phyloP scores from a whole-genome alignment of 352 stramenopile genomes.

The Blastocystis sp. region DNA sequence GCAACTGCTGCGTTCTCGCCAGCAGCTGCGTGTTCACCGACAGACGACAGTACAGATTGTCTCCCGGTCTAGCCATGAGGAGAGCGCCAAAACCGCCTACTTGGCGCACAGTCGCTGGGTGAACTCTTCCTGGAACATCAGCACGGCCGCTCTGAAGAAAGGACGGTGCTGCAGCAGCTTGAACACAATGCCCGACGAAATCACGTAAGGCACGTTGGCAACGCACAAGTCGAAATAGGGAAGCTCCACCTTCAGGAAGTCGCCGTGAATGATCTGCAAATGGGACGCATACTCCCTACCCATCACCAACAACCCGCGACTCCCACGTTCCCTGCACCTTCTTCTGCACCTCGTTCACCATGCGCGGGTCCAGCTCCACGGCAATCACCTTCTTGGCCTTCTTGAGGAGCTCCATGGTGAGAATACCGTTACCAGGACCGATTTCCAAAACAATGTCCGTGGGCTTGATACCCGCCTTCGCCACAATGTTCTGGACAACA shows the following conservation, averaged over 20 bases:
- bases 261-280: slow-evolving; percentile 96
- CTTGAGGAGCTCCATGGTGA: slow-evolving; percentile 97
- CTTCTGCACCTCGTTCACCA: slow-evolving; percentile 98
- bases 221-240: slow-evolving; percentile 99
- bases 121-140: slow-evolving; percentile 99
- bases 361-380: slow-evolving; percentile 96
- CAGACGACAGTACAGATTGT: slow-evolving; percentile 95
- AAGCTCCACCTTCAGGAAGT: slow-evolving; percentile 97
- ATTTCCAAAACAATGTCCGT: slow-evolving; percentile 96
- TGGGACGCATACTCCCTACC: slow-evolving; percentile 86
- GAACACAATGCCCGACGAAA: slow-evolving; percentile 97
- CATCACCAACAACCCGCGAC: slow-evolving; percentile 65
- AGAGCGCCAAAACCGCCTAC: slow-evolving; percentile 75
- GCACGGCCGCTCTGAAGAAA: slow-evolving; percentile 97
- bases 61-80: slow-evolving; percentile 81
- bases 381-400: slow-evolving; percentile 94
- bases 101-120: slow-evolving; percentile 94
- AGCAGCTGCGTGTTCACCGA: slow-evolving; percentile 98
- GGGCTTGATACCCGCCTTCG: slow-evolving; percentile 91
- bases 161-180: slow-evolving; percentile 95
- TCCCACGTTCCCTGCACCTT: slow-evolving; percentile 92
- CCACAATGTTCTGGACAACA: slow-evolving; percentile 87
- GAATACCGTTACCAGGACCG: slow-evolving; percentile 94
- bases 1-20: slow-evolving; percentile 95
- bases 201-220: slow-evolving; percentile 98